Percentiles rank a stretch among this genome's conserved stretches.
phyloP scores from a whole-genome alignment of 208 protist genomes.

The Entamoeba moshkovskii region DNA sequence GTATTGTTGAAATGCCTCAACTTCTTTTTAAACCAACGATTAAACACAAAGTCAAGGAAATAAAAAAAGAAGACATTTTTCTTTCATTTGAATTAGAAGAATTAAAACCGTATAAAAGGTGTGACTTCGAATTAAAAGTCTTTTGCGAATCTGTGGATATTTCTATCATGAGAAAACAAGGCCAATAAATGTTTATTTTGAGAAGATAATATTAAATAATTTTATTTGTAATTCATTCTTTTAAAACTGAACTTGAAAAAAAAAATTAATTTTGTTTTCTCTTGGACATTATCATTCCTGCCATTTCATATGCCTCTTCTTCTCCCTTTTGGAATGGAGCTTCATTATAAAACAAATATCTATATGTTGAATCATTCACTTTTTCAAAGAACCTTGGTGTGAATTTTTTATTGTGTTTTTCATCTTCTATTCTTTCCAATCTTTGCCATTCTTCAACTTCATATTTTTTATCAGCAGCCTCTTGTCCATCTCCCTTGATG shows the following conservation, averaged over 20 bases:
- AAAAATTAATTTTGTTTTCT: background rate
- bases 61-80: too few species aligned
- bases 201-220: too few species aligned
- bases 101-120: too few species aligned
- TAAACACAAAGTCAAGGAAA: too few species aligned
- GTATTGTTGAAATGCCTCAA: background rate
- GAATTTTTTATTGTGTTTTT: background rate
- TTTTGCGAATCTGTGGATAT: too few species aligned
- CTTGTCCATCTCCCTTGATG: background rate
- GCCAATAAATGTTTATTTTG: too few species aligned
- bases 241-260: background rate
- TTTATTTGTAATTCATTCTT: too few species aligned
- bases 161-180: too few species aligned
- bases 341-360: background rate
- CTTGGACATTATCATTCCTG: background rate
- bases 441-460: slow-evolving; percentile 7
- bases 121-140: too few species aligned
- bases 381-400: background rate
- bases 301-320: background rate
- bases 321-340: background rate
- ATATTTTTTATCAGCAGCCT: background rate
- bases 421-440: background rate
- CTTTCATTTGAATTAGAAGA: too few species aligned
- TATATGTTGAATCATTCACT: background rate
- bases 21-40: background rate